A percentile compares a stretch with the other conserved stretches of the same genome.
Conservation (phyloP, 2,329 filamentous ascomycete genomes). For the Venturia pyrina region DNA sequence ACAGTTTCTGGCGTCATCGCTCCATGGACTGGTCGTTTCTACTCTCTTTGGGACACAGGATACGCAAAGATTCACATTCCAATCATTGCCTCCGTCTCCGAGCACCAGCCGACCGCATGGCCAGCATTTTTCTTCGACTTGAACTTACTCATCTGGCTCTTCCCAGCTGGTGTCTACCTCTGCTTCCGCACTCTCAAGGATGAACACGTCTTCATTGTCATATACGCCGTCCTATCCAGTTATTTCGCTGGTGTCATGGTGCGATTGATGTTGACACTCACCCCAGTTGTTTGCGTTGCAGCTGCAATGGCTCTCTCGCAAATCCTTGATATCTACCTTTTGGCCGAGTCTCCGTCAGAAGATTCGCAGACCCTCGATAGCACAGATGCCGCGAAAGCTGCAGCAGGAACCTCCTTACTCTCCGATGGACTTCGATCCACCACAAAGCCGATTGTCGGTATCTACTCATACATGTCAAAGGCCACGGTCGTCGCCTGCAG, state of each 20-base stretch:
- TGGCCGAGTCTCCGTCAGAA: slow-evolving; percentile 50
- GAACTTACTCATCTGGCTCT: slow-evolving; percentile 97
- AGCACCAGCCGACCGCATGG: slow-evolving; percentile 98
- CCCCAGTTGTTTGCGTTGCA: slow-evolving; percentile 89
- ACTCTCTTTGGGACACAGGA: slow-evolving; percentile 96
- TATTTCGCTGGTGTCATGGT: slow-evolving; percentile 99
- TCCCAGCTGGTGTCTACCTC: slow-evolving; percentile 96
- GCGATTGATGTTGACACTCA: slow-evolving; percentile 93
- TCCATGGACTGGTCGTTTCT: slow-evolving; percentile 97
- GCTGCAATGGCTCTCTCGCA: slow-evolving; percentile 81
- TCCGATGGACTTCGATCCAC: slow-evolving; percentile 57
- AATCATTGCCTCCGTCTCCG: slow-evolving; percentile 98
- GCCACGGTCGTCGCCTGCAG: slow-evolving; percentile 61
- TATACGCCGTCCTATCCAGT: slow-evolving; percentile 91
- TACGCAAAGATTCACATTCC: slow-evolving; percentile 99
- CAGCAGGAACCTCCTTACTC: slow-evolving; percentile 41
- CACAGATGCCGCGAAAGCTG: slow-evolving; percentile 26
- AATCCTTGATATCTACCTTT: slow-evolving; percentile 79
- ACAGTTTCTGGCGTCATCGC: slow-evolving; percentile 88
- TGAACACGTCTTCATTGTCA: slow-evolving; percentile 95
- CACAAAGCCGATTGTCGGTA: slow-evolving; percentile 65
- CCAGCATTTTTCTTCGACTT: slow-evolving; percentile 98
- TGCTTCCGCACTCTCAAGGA: slow-evolving; percentile 91
- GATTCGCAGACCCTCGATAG: slow-evolving; percentile 36
- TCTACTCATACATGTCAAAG: slow-evolving; percentile 76